Base-by-base conservation (phyloP, 495 filamentous ascomycete genomes). In the Physcia stellaris region DNA sequence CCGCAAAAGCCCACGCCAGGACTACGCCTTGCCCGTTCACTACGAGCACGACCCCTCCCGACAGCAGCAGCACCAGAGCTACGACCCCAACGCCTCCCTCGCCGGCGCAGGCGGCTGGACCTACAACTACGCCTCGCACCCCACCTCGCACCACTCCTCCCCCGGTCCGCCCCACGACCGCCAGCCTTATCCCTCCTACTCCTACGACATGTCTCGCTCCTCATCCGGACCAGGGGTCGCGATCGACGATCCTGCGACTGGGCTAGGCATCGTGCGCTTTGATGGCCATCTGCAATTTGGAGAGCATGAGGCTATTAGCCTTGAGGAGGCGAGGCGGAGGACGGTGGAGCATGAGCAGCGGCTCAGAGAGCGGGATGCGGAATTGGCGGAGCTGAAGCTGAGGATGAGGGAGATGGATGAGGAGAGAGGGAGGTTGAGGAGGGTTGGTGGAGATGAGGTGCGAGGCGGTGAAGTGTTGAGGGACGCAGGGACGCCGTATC, bases 41-140 rank as follows among this genome's bases (percentile, higher is more conserved):
- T 44, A 48, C 32, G 32, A 38, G 1, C 45, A 50, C 10, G 32
- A 42, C 6, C 35, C 45, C 16, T 37, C 38, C 4, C 47, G 64
- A 7, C 39, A 35, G 4, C 45, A 62, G 4, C 48, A 59, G 24
- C 49, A 58, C 27, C 69, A 68, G 15, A 10, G 28, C 16, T 24
- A 42, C 26, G 23, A 46, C 29, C 33, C n/a, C n/a, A n/a, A n/a
- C n/a, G n/a, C n/a, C n/a, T 16, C 13, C 13, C 10, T 39, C 21
- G 37, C 32, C 43, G 4, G 24, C 35, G 27, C 32, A 12, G 42
- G 34, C 39, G 35, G 37, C 39, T 32, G 35, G 37, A 23, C 41
- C n/a, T 41, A 26, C 9, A 37, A 13, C 19, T 9, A 24, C 18
- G 22, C 20, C 35, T 23, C 35, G 4, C 28, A 11, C 4, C 16